Evolutionary conservation across 2,329 filamentous ascomycete genomes (phyloP).

Genomic region (Didymella segeticola): DNA sequence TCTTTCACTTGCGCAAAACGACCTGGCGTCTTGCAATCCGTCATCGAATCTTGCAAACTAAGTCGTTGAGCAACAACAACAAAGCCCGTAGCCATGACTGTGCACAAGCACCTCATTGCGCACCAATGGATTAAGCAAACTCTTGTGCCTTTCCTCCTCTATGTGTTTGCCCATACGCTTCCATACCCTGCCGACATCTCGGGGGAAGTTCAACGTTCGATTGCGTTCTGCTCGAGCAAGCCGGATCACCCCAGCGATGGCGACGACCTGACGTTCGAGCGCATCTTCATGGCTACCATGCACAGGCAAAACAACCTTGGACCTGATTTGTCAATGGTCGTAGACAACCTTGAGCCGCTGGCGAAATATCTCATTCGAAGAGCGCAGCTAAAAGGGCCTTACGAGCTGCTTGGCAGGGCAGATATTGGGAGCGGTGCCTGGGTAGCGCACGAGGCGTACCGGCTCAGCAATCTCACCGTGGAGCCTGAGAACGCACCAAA

Average conservation of each 20-base stretch:
- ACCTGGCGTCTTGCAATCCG: not conserved
- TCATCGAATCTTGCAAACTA: not conserved
- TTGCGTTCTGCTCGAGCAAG: slow-evolving; percentile 10
- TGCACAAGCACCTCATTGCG: slow-evolving; percentile 4
- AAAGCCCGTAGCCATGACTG: slow-evolving; percentile 1
- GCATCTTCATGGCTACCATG: slow-evolving; percentile 21
- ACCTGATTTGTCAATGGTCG: slow-evolving; percentile 7
- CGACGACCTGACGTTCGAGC: slow-evolving; percentile 21
- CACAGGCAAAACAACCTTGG: slow-evolving; percentile 6
- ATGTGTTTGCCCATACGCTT: slow-evolving; percentile 16
- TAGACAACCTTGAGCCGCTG: slow-evolving; percentile 15
- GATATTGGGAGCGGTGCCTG: slow-evolving; percentile 16
- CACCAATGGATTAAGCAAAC: slow-evolving; percentile 18
- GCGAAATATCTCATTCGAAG: slow-evolving; percentile 19
- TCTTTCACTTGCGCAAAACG: not conserved
- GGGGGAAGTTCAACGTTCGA: not conserved
- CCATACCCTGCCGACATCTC: slow-evolving; percentile 9
- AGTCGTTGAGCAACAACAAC: not conserved
- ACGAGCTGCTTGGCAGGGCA: slow-evolving; percentile 14
- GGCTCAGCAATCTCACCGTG: not conserved
- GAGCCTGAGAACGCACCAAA: not conserved
- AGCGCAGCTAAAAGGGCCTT: slow-evolving; percentile 22
- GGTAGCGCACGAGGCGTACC: slow-evolving; percentile 5
- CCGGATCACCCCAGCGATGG: slow-evolving; percentile 12
- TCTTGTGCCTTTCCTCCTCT: slow-evolving; percentile 20